Evolutionary conservation across 768 basidiomycete genomes (phyloP), one percentile per base, ranked within the genome.

Genomic region (Pulveroboletus sp.): DNA sequence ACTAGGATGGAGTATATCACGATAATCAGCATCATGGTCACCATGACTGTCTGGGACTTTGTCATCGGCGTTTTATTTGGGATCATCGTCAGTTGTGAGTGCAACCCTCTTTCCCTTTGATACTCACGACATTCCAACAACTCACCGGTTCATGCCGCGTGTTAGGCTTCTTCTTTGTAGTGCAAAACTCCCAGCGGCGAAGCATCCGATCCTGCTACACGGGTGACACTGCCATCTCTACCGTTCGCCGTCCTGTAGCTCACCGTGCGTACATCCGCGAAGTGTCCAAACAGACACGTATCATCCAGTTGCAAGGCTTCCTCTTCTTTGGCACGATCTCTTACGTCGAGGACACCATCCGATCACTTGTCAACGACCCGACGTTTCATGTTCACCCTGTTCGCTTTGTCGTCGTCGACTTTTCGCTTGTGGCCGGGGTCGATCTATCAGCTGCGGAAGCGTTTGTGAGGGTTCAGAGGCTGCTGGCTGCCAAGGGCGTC

Each of bases 381-480:
- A 72, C 78, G 7, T 93, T 92, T 82, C 72, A 79, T 32, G 72
- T 73, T 13, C 81, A 81, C 43, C 92, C 93, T 4, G 81, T 98
- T 21, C 84, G 89, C 4, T 99, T 96, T 73, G 79, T 98, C 30
- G 80, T 97, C 8, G 74, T 97, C 39, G 94, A 97, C 60, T 78
- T 97, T 30, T 73, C 86, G 30, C 81, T 91, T 30, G 93, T 93
- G 1, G 81, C 80, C 9, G 93, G 94, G 0, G 85, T 98, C 26
- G 95, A 99, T 67, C 86, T 96, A 79, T 94, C 90, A 0, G 82
- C 94, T 4, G 91, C 94, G 1, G 95, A 98, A 62, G 95, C 94
- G 0, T 92, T 97, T 56, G 89, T 97, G 35, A 81, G 95, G 9
- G 78, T 97, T 8, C 93, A 95, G 56, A 78, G 94, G 7, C 62